These are phyloP conservation scores for Leccinum ochraceum DNA, from an alignment of 768 basidiomycete genomes.

Conservation along the genomic window DNA sequence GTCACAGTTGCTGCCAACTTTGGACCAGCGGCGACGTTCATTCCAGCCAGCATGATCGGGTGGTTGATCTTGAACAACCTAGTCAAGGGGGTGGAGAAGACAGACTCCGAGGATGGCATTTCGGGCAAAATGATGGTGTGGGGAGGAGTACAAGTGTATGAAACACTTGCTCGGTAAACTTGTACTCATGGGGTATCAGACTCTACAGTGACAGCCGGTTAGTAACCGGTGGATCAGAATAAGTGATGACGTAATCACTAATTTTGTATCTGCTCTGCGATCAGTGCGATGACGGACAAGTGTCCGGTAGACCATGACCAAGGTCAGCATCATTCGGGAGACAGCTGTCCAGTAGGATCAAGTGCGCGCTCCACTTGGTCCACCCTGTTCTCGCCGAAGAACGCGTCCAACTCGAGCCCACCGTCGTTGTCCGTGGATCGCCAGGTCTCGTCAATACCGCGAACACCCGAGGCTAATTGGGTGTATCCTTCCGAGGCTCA, in stretches of 20 bases:
- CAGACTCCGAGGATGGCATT: constrained; percentile 67
- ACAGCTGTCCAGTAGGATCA: constrained; percentile 70
- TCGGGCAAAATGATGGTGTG: constrained; percentile 6
- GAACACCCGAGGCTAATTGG: constrained; percentile 74
- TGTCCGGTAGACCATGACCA: constrained; percentile 52
- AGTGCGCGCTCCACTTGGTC: constrained; percentile 47
- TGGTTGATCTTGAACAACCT: constrained; percentile 76
- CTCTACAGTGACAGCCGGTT: not conserved
- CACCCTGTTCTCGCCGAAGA: constrained; percentile 23
- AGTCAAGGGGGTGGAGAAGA: constrained; percentile 75
- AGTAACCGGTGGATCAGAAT: not conserved
- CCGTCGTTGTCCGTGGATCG: constrained; percentile 65
- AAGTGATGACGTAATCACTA: constrained; percentile 19
- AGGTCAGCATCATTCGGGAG: constrained; percentile 21
- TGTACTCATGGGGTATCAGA: not conserved
- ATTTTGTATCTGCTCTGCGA: not conserved
- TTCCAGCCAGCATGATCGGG: constrained; percentile 79
- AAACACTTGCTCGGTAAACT: not conserved
- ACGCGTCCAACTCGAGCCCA: constrained; percentile 3
- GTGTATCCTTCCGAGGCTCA: constrained; percentile 98
- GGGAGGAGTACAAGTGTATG: not conserved
- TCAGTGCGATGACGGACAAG: constrained; percentile 30
- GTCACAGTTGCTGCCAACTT: constrained; percentile 87
- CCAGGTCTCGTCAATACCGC: constrained; percentile 88
- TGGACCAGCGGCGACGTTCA: constrained; percentile 88